Evolutionary conservation across 345 rosid genomes (phyloP).

Genomic region (Clausena lansium): DNA sequence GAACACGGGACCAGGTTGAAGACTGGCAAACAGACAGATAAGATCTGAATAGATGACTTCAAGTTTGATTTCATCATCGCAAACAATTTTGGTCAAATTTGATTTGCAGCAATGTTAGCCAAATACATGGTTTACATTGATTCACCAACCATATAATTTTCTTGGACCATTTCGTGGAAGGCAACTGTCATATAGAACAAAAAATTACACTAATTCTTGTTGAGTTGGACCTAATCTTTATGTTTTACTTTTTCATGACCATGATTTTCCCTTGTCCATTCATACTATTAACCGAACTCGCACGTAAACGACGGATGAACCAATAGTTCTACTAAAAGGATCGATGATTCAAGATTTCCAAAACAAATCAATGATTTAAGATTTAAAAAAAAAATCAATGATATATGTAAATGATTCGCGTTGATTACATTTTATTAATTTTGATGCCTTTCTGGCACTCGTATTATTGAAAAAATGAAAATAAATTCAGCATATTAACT

Average conservation of each 20-base stretch:
- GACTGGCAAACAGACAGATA: background rate
- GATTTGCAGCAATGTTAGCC: background rate
- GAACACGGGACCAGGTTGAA: background rate
- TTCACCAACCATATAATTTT: constrained; percentile 1
- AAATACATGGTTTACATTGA: background rate
- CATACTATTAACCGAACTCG: background rate
- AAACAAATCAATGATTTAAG: too few species aligned
- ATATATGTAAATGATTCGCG: too few species aligned
- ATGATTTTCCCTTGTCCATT: background rate
- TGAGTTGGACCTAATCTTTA: background rate
- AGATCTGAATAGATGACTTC: background rate
- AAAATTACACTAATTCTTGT: background rate
- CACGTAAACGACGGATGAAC: background rate
- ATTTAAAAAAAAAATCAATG: too few species aligned
- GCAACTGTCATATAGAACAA: background rate
- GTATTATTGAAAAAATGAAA: too few species aligned
- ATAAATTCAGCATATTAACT: too few species aligned
- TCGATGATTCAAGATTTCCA: too few species aligned
- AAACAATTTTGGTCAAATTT: constrained; percentile 10
- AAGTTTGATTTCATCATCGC: constrained; percentile 1
- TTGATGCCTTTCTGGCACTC: too few species aligned
- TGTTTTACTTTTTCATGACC: background rate
- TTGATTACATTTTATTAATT: too few species aligned
- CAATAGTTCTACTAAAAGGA: background rate
- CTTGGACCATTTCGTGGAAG: background rate